phyloP scores from a whole-genome alignment of 495 filamentous ascomycete species.

The Penicillium soppii region DNA sequence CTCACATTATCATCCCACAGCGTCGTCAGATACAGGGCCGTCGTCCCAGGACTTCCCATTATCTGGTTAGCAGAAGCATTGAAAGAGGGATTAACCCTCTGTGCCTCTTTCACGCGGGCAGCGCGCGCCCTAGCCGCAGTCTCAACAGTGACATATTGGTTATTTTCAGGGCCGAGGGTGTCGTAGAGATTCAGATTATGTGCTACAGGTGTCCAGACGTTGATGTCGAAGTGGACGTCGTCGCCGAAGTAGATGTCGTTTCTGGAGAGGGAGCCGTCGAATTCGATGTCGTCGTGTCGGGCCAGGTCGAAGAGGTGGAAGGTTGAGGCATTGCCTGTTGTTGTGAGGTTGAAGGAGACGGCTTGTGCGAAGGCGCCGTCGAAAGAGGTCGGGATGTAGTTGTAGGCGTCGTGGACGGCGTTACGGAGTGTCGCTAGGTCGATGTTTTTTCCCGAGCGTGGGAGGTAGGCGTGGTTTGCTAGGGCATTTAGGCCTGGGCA shows the following conservation, averaged over 20 bases:
- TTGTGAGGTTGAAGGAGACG: slow-evolving; percentile 14
- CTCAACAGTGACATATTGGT: slow-evolving; percentile 11
- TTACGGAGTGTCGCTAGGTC: slow-evolving; percentile 13
- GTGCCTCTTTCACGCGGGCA: slow-evolving; percentile 9
- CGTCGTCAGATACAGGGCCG: slow-evolving; percentile 12
- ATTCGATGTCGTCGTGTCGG: slow-evolving; percentile 11
- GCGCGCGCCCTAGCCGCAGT: slow-evolving; percentile 12
- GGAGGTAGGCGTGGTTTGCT: slow-evolving; percentile 19
- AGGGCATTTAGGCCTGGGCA: slow-evolving; percentile 21
- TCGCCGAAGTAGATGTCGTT: slow-evolving; percentile 25
- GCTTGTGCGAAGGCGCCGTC: slow-evolving; percentile 25
- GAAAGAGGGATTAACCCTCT: slow-evolving; percentile 9
- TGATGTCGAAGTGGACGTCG: slow-evolving; percentile 7
- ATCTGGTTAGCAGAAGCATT: slow-evolving; percentile 10
- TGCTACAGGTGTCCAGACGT: slow-evolving; percentile 10
- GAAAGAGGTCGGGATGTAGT: slow-evolving; percentile 17
- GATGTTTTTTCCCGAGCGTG: slow-evolving; percentile 19
- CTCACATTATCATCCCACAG: slow-evolving; percentile 12
- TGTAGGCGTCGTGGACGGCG: slow-evolving; percentile 15
- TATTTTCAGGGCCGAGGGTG: not conserved
- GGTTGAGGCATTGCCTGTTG: slow-evolving; percentile 13
- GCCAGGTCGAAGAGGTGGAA: slow-evolving; percentile 14
- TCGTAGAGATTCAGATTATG: slow-evolving; percentile 16
- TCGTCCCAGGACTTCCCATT: slow-evolving; percentile 11
- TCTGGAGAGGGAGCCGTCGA: slow-evolving; percentile 19